Evolutionary conservation across 306 rosid species (phyloP), one percentile per base, ranked within the genome.

Genomic region (Citrullus mucosospermus): DNA sequence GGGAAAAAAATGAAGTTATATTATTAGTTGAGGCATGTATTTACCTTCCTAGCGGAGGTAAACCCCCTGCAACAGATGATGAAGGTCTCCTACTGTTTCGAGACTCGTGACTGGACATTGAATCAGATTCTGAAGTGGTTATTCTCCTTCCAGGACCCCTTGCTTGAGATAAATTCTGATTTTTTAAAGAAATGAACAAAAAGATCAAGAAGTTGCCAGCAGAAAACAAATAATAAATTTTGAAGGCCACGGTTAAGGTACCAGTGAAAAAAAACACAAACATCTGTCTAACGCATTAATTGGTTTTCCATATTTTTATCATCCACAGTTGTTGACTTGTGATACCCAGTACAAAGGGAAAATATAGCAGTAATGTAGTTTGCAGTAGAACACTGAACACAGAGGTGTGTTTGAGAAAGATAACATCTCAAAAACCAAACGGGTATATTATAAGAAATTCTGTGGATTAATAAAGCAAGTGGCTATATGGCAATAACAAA

Each of bases 11-110:
- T 61, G 60, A 76, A 68, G 73, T 22, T 80, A 41, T 78, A 65
- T 60, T 48, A 63, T 30, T 78, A 25, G 70, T 66, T 74, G 20
- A 41, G 78, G 44, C 43, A 51, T 12, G 69, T 80, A 70, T 79
- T 46, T 78, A 96, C 99, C 99, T 96, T 91, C 97, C 98, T 17
- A 90, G 86, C 22, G 99, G 99, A 77, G 98, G 99, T 62, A 96
- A 88, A 83, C 99, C 98, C 55, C 97, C 92, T 6, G 85, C 97
- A 84, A 96, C 97, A 87, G 98, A 89, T 58, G 99, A 93, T 18
- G 98, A 94, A 82, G 96, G 96, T 80, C 99, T 89, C 55, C 98
- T 87, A 78, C 66, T 50, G 83, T 85, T 92, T 76, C 93, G 87
- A 74, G 96, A 86, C 30, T 95, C 99, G 7, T 89, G 60, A 86